These are phyloP conservation scores for Yamadazyma triangularis DNA, from an alignment of 1,139 yeast genomes.

Conservation along the genomic window DNA sequence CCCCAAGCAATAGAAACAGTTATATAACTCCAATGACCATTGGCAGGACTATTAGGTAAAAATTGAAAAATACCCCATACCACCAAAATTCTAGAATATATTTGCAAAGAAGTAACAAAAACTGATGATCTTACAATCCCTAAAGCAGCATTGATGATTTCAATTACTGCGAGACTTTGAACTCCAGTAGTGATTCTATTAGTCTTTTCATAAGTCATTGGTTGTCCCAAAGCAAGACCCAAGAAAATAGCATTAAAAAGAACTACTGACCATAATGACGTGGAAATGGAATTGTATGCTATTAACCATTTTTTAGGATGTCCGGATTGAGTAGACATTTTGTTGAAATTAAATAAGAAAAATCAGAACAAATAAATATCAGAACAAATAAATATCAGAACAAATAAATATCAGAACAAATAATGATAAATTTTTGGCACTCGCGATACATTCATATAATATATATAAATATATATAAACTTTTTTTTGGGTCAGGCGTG, in stretches of 20 bases:
- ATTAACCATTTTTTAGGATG: conserved; percentile 38
- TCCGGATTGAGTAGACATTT: too few species aligned
- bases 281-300: conserved; percentile 42
- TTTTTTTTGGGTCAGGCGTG: too few species aligned
- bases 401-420: too few species aligned
- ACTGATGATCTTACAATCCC: conserved; percentile 86
- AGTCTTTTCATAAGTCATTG: conserved; percentile 55
- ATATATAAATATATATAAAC: too few species aligned
- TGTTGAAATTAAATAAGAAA: too few species aligned
- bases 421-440: too few species aligned
- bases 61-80: conserved; percentile 78
- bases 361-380: too few species aligned
- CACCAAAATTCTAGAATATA: conserved; percentile 74
- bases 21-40: conserved; percentile 54
- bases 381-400: too few species aligned
- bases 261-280: conserved; percentile 43
- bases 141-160: conserved; percentile 68
- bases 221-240: conserved; percentile 47
- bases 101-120: conserved; percentile 80
- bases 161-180: conserved; percentile 82
- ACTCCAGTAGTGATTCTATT: conserved; percentile 57
- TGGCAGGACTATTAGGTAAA: conserved; percentile 68
- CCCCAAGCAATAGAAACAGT: conserved; percentile 85
- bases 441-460: too few species aligned
- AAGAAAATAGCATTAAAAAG: conserved; percentile 39